Evolutionary conservation across 345 rosid genomes (phyloP), one percentile per base, ranked within the genome.

Genomic region (Gossypium raimondii): DNA sequence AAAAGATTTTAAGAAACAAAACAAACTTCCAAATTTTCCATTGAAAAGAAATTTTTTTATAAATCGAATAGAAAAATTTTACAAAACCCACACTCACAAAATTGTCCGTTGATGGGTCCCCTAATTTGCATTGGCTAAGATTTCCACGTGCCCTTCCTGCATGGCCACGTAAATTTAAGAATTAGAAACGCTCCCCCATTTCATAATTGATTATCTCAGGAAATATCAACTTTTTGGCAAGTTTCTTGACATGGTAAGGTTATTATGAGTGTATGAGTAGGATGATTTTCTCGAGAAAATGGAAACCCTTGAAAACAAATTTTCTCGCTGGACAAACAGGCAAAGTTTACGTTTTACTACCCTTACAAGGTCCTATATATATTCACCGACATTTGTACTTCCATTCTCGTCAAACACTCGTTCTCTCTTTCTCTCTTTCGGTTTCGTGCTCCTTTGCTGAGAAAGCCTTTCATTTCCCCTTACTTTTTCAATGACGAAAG

Each of bases 401-500:
- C 24, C 34, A 4, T 62, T 53, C 53, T 10, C 55, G 22, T 12
- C 18, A 13, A 64, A 13, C n/a, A 0, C 67, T 27, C 58, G 17
- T 24, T 13, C 29, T 22, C 24, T 4, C 55, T 10, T 44, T 47
- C 1, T 68, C 57, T 67, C 2, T 20, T 22, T 69, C 6, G 20
- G 7, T 24, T 3, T 18, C 53, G 38, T 43, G 43, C 43, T 8
- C 52, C 17, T 29, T 69, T 29, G 44, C 45, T 51, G 8, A 51
- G 59, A 51, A 52, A 29, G 16, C 22, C 61, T 43, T 9, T 45
- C 70, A 27, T 68, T 38, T 48, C 25, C 73, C 76, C 77, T 66
- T 63, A 77, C 64, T 75, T 57, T 17, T 3, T 3, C 55, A 11
- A 81, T 81, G 84, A 73, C 68, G 22, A 78, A 53, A 20, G 75